phyloP scores from a whole-genome alignment of 202 grass and related monocot species.

The Saccharum hybrid region DNA sequence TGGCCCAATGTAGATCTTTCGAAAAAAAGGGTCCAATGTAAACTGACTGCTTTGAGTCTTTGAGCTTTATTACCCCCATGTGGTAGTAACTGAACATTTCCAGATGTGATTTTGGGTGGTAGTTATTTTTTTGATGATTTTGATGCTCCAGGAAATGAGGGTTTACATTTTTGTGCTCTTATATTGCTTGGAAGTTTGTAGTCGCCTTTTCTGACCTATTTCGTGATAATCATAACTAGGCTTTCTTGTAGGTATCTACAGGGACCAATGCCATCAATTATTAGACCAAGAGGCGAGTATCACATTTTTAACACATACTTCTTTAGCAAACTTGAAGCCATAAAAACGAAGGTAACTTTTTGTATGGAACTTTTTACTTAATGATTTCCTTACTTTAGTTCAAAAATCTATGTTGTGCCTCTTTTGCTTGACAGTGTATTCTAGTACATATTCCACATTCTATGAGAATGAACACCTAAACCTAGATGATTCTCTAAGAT shows the following conservation, averaged over 20 bases:
- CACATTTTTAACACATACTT: constrained; percentile 98
- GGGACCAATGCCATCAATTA: constrained; percentile 46
- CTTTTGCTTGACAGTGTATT: constrained; percentile 25
- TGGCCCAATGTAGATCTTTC: not conserved
- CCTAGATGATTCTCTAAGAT: constrained; percentile 24
- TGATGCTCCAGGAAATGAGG: not conserved
- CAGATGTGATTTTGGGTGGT: not conserved
- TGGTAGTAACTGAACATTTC: constrained; percentile 2
- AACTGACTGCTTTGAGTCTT: not conserved
- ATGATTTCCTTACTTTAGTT: constrained; percentile 33
- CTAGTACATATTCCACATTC: constrained; percentile 15
- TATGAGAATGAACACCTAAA: not conserved
- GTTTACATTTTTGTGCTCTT: not conserved
- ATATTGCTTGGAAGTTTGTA: constrained; percentile 25
- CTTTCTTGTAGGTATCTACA: constrained; percentile 78
- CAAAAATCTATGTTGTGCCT: constrained; percentile 17
- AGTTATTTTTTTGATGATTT: not conserved
- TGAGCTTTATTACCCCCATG: constrained; percentile 1
- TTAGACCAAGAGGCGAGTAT: constrained; percentile 60
- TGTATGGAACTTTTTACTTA: constrained; percentile 38
- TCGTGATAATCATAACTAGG: constrained; percentile 31
- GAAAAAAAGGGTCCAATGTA: not conserved
- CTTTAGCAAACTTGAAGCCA: constrained; percentile 84
- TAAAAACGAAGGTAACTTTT: constrained; percentile 64
- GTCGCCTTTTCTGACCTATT: not conserved